Evolutionary conservation across 257 asterid species (phyloP).

Genomic region (Anisodus acutangulus): DNA sequence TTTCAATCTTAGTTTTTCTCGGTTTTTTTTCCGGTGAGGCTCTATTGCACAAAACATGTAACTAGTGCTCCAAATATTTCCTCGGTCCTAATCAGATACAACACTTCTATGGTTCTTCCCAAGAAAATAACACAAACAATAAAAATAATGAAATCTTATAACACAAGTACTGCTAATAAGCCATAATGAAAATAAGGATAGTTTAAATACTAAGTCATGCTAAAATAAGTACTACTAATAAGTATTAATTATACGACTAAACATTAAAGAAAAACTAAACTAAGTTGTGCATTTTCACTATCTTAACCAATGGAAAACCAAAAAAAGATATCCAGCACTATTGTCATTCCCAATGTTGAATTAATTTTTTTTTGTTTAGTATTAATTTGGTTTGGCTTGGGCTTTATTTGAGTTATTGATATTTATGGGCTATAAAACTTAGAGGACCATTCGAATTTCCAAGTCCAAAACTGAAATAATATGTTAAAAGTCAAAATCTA

Average conservation of each 20-base stretch:
- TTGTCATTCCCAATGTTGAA: not conserved
- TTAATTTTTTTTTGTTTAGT: too few species aligned
- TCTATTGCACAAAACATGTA: not conserved
- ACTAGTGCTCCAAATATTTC: not conserved
- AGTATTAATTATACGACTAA: not conserved
- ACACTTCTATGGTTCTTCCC: not conserved
- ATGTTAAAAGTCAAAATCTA: not conserved
- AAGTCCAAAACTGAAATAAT: not conserved
- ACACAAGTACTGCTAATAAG: too few species aligned
- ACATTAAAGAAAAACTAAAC: not conserved
- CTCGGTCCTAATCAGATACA: not conserved
- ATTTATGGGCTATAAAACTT: not conserved
- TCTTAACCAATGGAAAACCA: not conserved
- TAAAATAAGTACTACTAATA: not conserved
- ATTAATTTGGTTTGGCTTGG: not conserved
- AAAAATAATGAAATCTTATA: not conserved
- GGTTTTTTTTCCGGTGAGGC: not conserved
- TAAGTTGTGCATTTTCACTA: not conserved
- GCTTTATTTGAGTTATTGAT: not conserved
- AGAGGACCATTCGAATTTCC: not conserved
- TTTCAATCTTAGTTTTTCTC: not conserved
- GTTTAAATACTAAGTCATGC: not conserved
- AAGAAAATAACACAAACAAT: too few species aligned
- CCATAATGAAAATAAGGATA: too few species aligned
- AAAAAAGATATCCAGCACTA: not conserved